Evolutionary conservation across 23 red algal species (phyloP).

Genomic region (Agarophyton chilense): DNA sequence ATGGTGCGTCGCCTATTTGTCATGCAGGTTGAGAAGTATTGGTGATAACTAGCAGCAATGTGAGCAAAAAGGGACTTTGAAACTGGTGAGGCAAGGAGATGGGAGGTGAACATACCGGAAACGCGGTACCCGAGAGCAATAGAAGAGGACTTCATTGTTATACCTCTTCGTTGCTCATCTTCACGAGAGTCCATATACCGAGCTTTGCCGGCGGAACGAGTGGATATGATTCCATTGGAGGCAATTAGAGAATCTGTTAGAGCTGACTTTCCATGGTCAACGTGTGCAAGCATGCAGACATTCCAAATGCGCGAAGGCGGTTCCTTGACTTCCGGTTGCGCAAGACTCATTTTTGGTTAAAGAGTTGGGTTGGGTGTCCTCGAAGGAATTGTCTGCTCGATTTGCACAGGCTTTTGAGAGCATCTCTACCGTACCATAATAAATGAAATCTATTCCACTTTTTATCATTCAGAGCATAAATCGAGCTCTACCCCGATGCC

Average conservation of each 20-base stretch:
- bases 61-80: background rate
- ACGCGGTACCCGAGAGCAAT: slow-evolving; percentile 76
- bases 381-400: too few relatives aligned
- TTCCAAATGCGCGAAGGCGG: slow-evolving; percentile 86
- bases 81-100: background rate
- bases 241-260: slow-evolving; percentile 94
- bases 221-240: slow-evolving; percentile 86
- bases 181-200: slow-evolving; percentile 96
- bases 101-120: slow-evolving; percentile 23
- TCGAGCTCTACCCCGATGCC: background rate
- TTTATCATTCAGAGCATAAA: too few relatives aligned
- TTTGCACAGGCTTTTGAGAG: too few relatives aligned
- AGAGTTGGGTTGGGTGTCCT: too few relatives aligned
- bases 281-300: slow-evolving; percentile 94
- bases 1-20: slow-evolving; percentile 20
- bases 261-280: slow-evolving; percentile 99
- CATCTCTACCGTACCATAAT: too few relatives aligned
- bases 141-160: slow-evolving; percentile 97
- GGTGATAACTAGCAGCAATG: background rate
- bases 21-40: background rate
- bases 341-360: slow-evolving; percentile 36
- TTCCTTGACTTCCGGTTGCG: slow-evolving; percentile 21
- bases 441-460: too few relatives aligned
- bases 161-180: slow-evolving; percentile 95
- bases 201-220: slow-evolving; percentile 80